Percentiles rank a stretch among this genome's conserved stretches.
Evolutionary conservation across 495 filamentous ascomycete genomes (phyloP).

Genomic region (Lentithecium fluviatile): DNA sequence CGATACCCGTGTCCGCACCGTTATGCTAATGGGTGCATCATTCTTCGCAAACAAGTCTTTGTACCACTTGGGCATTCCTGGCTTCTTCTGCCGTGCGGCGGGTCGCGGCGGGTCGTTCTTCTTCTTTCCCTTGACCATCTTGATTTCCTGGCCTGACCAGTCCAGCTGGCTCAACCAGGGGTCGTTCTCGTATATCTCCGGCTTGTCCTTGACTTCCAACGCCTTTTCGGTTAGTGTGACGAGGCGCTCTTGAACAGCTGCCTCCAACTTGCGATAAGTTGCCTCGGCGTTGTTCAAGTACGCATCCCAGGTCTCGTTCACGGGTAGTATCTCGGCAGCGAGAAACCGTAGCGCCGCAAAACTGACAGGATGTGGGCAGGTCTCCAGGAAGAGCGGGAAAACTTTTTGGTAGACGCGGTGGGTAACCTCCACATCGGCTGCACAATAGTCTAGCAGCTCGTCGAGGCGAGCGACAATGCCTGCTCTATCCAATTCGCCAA

Average conservation of each 20-base stretch:
- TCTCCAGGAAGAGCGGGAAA: constrained; percentile 80
- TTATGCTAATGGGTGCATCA: constrained; percentile 65
- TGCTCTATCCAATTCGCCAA: constrained; percentile 74
- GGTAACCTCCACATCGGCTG: constrained; percentile 88
- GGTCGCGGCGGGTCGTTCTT: constrained; percentile 76
- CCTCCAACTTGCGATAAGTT: constrained; percentile 74
- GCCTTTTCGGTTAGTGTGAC: constrained; percentile 72
- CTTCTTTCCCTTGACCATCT: constrained; percentile 86
- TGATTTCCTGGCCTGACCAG: constrained; percentile 89
- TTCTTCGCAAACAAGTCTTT: constrained; percentile 77
- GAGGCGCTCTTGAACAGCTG: constrained; percentile 72
- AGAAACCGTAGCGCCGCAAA: constrained; percentile 92
- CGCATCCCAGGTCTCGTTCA: constrained; percentile 79
- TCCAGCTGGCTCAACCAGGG: constrained; percentile 92
- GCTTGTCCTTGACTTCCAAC: constrained; percentile 65
- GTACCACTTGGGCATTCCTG: constrained; percentile 95
- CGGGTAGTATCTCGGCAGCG: constrained; percentile 86
- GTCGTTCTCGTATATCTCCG: constrained; percentile 68
- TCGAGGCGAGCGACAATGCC: constrained; percentile 69
- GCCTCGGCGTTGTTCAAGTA: constrained; percentile 80
- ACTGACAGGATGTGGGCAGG: constrained; percentile 94
- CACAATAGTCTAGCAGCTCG: constrained; percentile 90
- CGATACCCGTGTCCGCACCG: constrained; percentile 82
- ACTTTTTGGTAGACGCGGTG: constrained; percentile 90
- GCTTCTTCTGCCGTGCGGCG: constrained; percentile 82